phyloP scores from a whole-genome alignment of 2,329 filamentous ascomycete species.

The Colletotrichum tabaci region DNA sequence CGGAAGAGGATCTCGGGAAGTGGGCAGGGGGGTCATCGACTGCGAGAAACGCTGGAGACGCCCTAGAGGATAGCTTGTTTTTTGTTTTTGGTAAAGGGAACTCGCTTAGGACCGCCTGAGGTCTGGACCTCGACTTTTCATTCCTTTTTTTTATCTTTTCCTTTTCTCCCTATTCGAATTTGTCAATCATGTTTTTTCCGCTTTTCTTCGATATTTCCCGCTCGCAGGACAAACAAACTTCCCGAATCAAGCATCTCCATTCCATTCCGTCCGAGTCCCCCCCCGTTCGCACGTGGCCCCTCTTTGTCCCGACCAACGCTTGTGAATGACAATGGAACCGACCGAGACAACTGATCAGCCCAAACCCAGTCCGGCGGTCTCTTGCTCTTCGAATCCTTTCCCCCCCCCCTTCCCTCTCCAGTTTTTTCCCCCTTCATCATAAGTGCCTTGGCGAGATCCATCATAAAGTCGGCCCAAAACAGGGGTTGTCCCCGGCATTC shows the following conservation, averaged over 20 bases:
- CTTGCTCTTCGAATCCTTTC: not conserved
- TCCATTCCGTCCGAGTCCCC: not conserved
- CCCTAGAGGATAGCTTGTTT: conserved; percentile 29
- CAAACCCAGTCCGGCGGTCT: not conserved
- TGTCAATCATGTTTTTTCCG: not conserved
- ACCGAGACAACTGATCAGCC: conserved; percentile 22
- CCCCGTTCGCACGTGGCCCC: conserved; percentile 25
- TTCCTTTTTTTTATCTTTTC: not conserved
- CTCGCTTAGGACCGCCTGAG: not conserved
- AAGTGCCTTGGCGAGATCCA: conserved; percentile 34
- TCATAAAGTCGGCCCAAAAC: conserved; percentile 1
- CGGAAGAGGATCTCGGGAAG: conserved; percentile 25
- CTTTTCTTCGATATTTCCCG: not conserved
- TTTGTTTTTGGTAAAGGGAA: not conserved
- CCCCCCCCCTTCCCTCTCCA: too few species aligned
- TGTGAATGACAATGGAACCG: conserved; percentile 11
- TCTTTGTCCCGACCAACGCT: not conserved
- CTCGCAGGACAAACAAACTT: conserved; percentile 1
- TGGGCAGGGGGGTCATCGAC: conserved; percentile 5
- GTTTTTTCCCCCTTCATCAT: not conserved
- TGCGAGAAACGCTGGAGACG: conserved; percentile 2
- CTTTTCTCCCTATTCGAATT: too few species aligned
- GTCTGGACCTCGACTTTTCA: conserved; percentile 14
- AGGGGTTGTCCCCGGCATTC: conserved; percentile 20
- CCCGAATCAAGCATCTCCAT: not conserved